Conservation (phyloP, 139 green algal genomes). For the Chlamydomonas schloesseri region DNA sequence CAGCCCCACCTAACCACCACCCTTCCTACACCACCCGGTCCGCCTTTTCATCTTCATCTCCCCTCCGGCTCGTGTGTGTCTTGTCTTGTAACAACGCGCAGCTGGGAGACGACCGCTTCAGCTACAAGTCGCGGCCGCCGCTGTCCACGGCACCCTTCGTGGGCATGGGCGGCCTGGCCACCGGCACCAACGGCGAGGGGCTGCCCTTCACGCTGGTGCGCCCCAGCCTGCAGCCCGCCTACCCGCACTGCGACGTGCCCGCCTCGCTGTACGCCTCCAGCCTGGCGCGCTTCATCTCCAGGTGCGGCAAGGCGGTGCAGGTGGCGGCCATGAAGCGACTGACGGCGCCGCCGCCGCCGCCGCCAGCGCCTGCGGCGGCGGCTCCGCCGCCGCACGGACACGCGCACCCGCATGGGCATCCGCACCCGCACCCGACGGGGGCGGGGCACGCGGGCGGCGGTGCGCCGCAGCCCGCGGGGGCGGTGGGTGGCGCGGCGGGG, state of each 20-base stretch:
- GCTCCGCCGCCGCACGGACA: background rate
- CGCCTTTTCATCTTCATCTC: too few species aligned
- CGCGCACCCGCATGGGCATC: background rate
- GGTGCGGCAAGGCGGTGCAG: constrained; percentile 35
- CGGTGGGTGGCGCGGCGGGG: too few species aligned
- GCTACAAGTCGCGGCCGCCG: constrained; percentile 6
- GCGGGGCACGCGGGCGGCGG: background rate
- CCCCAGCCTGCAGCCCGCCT: constrained; percentile 14
- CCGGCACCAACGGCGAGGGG: constrained; percentile 27
- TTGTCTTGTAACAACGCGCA: background rate
- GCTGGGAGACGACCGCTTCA: constrained; percentile 35
- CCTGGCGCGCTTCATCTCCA: constrained; percentile 21
- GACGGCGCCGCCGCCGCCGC: constrained; percentile 1
- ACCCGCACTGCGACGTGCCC: background rate
- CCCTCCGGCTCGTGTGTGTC: too few species aligned
- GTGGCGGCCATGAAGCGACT: constrained; percentile 18
- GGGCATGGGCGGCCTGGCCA: constrained; percentile 31
- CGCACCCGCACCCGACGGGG: background rate
- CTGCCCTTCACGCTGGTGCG: constrained; percentile 15
- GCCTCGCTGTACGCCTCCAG: background rate
- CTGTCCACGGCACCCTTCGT: constrained; percentile 8
- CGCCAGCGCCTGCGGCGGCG: background rate
- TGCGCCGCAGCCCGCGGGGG: too few species aligned
- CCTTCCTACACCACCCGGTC: background rate
- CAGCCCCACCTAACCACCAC: background rate